phyloP scores from a whole-genome alignment of 495 filamentous ascomycete species.

The Talaromyces trachyspermus region DNA sequence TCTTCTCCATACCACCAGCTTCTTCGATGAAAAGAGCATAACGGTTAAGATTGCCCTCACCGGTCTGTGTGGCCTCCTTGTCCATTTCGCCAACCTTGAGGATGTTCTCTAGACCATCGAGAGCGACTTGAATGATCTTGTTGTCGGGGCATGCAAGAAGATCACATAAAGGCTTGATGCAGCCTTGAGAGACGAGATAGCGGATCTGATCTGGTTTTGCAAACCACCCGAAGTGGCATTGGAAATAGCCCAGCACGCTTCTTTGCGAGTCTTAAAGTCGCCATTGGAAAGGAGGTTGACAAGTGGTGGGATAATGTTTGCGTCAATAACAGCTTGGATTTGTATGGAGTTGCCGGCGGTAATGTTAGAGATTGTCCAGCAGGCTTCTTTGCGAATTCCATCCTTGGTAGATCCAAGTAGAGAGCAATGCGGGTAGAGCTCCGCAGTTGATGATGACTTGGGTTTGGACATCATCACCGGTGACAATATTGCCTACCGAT shows the following conservation, averaged over 20 bases:
- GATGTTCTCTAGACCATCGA: conserved; percentile 98
- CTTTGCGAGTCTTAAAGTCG: conserved; percentile 98
- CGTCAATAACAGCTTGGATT: conserved; percentile 95
- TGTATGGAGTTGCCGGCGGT: conserved; percentile 97
- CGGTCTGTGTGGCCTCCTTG: conserved; percentile 68
- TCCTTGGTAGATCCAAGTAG: conserved; percentile 95
- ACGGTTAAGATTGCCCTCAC: conserved; percentile 79
- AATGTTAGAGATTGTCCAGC: conserved; percentile 99
- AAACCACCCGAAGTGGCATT: conserved; percentile 97
- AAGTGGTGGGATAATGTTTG: conserved; percentile 90
- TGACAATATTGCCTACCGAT: conserved; percentile 98
- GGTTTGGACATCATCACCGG: conserved; percentile 96
- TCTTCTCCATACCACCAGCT: conserved; percentile 99
- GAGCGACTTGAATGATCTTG: conserved; percentile 99
- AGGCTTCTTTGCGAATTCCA: conserved; percentile 98
- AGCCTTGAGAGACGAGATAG: conserved; percentile 85
- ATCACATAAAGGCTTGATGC: conserved; percentile 96
- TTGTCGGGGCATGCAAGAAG: conserved; percentile 96
- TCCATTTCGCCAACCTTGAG: conserved; percentile 99
- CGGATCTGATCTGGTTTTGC: conserved; percentile 97
- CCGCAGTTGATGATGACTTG: conserved; percentile 99
- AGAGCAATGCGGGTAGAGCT: conserved; percentile 80
- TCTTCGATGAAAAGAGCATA: conserved; percentile 99
- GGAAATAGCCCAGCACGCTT: conserved; percentile 99
- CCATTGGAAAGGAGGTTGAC: conserved; percentile 94